These are phyloP conservation scores for Exophiala alcalophila DNA, from an alignment of 2,329 filamentous ascomycete species.

Conservation along the genomic window DNA sequence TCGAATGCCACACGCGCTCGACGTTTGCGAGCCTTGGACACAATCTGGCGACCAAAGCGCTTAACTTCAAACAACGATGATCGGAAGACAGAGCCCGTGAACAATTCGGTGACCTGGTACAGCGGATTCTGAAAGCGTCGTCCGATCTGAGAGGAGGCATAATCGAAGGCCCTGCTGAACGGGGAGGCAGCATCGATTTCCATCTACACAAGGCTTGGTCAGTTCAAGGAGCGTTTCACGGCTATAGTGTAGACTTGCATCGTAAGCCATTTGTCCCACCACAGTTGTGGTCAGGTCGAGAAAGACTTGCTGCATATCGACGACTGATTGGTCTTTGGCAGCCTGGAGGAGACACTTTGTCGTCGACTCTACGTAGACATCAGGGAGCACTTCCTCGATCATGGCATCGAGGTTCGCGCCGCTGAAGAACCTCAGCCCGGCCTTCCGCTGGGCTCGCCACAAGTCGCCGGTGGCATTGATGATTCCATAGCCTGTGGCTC, in stretches of 20 bases:
- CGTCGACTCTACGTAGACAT: slow-evolving; percentile 47
- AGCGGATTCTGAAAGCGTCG: slow-evolving; percentile 65
- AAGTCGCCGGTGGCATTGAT: slow-evolving; percentile 64
- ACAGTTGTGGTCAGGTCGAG: slow-evolving; percentile 63
- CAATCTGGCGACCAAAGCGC: slow-evolving; percentile 56
- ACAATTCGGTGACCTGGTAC: slow-evolving; percentile 57
- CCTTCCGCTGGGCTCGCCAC: slow-evolving; percentile 62
- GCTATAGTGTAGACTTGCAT: too few relatives aligned
- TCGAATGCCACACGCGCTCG: slow-evolving; percentile 28
- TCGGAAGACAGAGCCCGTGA: slow-evolving; percentile 51
- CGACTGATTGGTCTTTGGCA: slow-evolving; percentile 32
- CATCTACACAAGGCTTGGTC: slow-evolving; percentile 45
- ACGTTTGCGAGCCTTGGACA: slow-evolving; percentile 51
- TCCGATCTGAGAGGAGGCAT: slow-evolving; percentile 59
- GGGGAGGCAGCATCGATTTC: slow-evolving; percentile 62
- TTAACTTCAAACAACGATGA: slow-evolving; percentile 52
- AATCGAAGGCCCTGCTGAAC: slow-evolving; percentile 61
- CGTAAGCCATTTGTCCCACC: slow-evolving; percentile 67
- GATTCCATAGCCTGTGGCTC: slow-evolving; percentile 56
- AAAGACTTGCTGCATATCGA: slow-evolving; percentile 60
- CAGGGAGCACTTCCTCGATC: slow-evolving; percentile 57
- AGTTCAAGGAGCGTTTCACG: slow-evolving; percentile 7
- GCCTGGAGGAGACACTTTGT: slow-evolving; percentile 39
- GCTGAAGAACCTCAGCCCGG: slow-evolving; percentile 58
- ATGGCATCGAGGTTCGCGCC: slow-evolving; percentile 56